phyloP scores from a whole-genome alignment of 2,329 filamentous ascomycete genomes.

The Alternaria gansuensis region DNA sequence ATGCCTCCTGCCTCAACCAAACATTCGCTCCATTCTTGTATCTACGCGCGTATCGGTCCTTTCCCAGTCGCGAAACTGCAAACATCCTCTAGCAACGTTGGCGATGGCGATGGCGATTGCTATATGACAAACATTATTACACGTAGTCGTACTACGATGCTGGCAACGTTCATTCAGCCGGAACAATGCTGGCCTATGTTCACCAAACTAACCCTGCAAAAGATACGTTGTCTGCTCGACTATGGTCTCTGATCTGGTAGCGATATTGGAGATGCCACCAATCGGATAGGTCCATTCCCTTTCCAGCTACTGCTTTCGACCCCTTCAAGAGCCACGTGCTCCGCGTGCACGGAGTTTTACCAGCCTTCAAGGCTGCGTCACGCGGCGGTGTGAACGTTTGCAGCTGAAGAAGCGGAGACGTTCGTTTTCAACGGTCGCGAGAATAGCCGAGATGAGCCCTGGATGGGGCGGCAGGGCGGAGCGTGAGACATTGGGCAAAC shows the following conservation, averaged over 20 bases:
- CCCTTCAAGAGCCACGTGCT: constrained; percentile 10
- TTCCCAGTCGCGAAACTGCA: constrained; percentile 1
- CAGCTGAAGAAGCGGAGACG: constrained; percentile 30
- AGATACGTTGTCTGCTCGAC: neutral
- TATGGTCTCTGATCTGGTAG: constrained; percentile 1
- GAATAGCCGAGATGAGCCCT: constrained; percentile 42
- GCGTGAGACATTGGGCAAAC: constrained; percentile 24
- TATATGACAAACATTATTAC: constrained; percentile 10
- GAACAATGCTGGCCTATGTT: constrained; percentile 1
- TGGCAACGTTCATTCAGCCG: constrained; percentile 7
- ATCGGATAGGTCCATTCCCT: constrained; percentile 19
- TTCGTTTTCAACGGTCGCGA: constrained; percentile 29
- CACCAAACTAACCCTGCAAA: constrained; percentile 1
- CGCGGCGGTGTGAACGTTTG: constrained; percentile 30
- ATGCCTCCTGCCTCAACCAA: constrained; percentile 5
- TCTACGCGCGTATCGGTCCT: constrained; percentile 8
- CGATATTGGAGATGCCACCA: constrained; percentile 18
- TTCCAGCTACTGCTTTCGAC: constrained; percentile 12
- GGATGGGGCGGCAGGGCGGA: constrained; percentile 23
- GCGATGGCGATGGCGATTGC: constrained; percentile 1
- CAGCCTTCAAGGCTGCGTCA: constrained; percentile 23
- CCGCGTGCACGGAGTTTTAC: constrained; percentile 16
- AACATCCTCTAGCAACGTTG: neutral
- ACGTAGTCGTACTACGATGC: neutral
- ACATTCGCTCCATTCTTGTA: constrained; percentile 7